Percentiles rank a stretch among this genome's conserved stretches.
phyloP scores from a whole-genome alignment of 2,329 filamentous ascomycete species.

The Penicillium hordei region DNA sequence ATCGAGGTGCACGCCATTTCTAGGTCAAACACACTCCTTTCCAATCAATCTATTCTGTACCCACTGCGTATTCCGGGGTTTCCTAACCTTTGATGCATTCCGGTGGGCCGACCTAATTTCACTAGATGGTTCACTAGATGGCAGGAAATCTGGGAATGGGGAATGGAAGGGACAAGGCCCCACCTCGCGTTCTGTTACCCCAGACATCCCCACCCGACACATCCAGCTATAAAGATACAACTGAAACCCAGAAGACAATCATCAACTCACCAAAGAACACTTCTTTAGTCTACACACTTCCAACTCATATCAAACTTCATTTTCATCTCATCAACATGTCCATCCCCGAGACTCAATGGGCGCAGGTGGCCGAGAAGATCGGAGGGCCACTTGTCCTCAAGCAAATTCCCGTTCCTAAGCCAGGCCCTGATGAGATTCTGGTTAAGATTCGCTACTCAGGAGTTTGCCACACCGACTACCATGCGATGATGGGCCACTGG shows the following conservation, averaged over 20 bases:
- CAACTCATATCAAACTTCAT: not conserved
- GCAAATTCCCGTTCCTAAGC: conserved; percentile 72
- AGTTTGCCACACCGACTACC: conserved; percentile 84
- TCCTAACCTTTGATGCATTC: not conserved
- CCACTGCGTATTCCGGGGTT: too few relatives aligned
- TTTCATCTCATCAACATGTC: conserved; percentile 9
- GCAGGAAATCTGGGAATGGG: not conserved
- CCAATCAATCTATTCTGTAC: not conserved
- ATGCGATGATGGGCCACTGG: conserved; percentile 86
- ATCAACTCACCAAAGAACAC: not conserved
- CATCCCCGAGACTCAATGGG: conserved; percentile 84
- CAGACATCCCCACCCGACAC: not conserved
- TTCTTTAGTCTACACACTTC: not conserved
- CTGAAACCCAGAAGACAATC: not conserved
- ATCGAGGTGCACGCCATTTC: not conserved
- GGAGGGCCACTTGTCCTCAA: conserved; percentile 61
- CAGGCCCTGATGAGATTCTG: conserved; percentile 84
- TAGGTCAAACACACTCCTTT: not conserved
- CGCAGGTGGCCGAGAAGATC: conserved; percentile 81
- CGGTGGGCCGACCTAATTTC: conserved; percentile 9
- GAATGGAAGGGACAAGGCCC: not conserved
- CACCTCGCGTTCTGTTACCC: not conserved
- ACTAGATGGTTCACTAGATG: not conserved
- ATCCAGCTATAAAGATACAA: conserved; percentile 8
- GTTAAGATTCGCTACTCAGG: conserved; percentile 88